Conservation (phyloP, 2,329 filamentous ascomycete genomes). For the Dothistroma septosporum region DNA sequence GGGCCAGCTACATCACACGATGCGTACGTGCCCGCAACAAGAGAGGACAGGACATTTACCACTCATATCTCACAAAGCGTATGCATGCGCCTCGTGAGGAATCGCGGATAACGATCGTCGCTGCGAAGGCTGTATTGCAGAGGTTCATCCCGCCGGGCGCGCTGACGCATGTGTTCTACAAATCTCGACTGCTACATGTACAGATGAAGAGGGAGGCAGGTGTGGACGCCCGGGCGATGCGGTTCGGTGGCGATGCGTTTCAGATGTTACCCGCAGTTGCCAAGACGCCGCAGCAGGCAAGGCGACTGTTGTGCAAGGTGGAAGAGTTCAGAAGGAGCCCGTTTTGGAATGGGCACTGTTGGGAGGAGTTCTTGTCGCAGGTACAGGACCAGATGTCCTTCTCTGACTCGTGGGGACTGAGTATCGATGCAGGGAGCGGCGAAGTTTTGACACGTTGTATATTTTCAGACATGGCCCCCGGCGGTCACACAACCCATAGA, state of each 20-base stretch:
- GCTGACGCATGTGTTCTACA: background rate
- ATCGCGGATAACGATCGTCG: background rate
- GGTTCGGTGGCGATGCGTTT: background rate
- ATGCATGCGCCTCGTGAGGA: no score
- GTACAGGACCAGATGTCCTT: no score
- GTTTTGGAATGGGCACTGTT: background rate
- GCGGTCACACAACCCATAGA: no score
- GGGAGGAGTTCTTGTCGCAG: background rate
- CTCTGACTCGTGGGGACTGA: background rate
- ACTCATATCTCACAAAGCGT: no score
- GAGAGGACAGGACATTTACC: no score
- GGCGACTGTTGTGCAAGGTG: background rate
- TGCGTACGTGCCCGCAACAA: background rate
- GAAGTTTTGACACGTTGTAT: background rate
- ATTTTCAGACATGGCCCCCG: no score
- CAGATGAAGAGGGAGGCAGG: background rate
- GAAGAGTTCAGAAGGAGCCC: background rate
- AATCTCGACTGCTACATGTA: background rate
- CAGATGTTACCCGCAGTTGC: background rate
- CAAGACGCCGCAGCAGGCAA: background rate
- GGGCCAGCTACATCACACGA: no score
- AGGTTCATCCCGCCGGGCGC: no score
- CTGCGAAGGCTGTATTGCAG: background rate
- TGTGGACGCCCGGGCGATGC: background rate
- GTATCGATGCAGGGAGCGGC: background rate